Conservation (phyloP, 257 asterid genomes). For the Parsonsia alboflavescens region DNA sequence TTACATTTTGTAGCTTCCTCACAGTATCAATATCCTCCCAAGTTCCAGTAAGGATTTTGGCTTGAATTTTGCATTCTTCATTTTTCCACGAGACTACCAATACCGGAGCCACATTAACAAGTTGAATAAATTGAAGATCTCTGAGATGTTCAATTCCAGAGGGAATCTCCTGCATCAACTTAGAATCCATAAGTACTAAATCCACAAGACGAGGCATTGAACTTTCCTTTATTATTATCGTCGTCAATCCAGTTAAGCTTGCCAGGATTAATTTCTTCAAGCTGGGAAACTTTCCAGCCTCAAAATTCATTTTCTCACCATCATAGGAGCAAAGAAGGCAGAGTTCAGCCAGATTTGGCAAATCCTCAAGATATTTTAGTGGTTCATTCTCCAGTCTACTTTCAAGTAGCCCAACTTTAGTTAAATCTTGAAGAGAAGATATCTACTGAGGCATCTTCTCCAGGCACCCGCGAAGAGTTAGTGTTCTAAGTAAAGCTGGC, state of each 20-base stretch:
- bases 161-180: background rate
- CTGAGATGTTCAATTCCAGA: background rate
- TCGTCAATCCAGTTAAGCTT: background rate
- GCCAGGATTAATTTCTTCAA: background rate
- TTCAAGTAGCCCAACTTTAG: background rate
- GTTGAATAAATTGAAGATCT: background rate
- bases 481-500: conserved; percentile 12
- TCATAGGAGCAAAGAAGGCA: conserved; percentile 17
- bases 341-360: conserved; percentile 25
- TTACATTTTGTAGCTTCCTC: too few relatives aligned
- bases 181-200: background rate
- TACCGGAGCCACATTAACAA: background rate
- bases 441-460: conserved; percentile 27
- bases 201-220: conserved; percentile 16
- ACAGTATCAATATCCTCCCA: too few relatives aligned
- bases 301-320: conserved; percentile 27
- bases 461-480: conserved; percentile 15
- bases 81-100: background rate
- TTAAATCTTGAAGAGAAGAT: conserved; percentile 16
- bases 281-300: conserved; percentile 18
- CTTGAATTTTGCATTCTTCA: background rate
- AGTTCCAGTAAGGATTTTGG: background rate
- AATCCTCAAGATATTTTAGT: conserved; percentile 25
- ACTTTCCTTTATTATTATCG: conserved; percentile 8
- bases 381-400: conserved; percentile 20